A percentile compares a stretch with the other conserved stretches of the same genome.
Conservation (phyloP, 2,329 filamentous ascomycete genomes). For the Epichloe uncinata region DNA sequence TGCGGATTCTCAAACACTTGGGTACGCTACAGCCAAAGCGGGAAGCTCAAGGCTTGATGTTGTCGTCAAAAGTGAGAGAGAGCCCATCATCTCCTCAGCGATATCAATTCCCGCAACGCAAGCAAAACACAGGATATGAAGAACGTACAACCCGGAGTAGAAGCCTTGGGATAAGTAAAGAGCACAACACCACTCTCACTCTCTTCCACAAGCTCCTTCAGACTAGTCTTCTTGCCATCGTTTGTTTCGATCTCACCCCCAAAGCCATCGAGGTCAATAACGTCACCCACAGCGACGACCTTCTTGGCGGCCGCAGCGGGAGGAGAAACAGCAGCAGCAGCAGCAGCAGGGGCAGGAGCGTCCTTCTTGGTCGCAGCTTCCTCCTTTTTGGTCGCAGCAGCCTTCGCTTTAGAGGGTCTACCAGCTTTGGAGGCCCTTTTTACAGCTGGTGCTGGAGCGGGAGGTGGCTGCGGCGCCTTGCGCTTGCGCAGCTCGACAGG, state of each 20-base stretch:
- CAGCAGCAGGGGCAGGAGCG: conserved; percentile 5
- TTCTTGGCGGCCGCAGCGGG: conserved; percentile 22
- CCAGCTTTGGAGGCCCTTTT: conserved; percentile 30
- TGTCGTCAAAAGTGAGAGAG: no score
- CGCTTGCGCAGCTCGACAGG: conserved; percentile 47
- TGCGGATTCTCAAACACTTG: no score
- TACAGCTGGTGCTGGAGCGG: conserved; percentile 29
- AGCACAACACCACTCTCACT: conserved; percentile 80
- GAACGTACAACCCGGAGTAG: conserved; percentile 79
- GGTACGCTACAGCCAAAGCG: no score
- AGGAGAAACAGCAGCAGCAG: not conserved
- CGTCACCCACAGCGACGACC: conserved; percentile 40
- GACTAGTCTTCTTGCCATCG: conserved; percentile 64
- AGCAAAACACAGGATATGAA: not conserved
- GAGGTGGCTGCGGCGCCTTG: conserved; percentile 38
- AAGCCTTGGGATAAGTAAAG: conserved; percentile 93
- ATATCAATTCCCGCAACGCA: not conserved
- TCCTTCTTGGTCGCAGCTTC: conserved; percentile 13
- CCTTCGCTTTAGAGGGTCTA: conserved; percentile 25
- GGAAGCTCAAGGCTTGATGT: no score
- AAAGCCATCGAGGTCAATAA: conserved; percentile 44
- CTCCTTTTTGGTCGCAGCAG: conserved; percentile 11
- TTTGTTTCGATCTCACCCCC: conserved; percentile 71
- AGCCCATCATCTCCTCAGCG: conserved; percentile 2
- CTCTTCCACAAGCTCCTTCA: conserved; percentile 68